A percentile compares a stretch with the other conserved stretches of the same genome.
These are phyloP conservation scores for Carex arenaria DNA, from an alignment of 202 grass and related monocot species.

Conservation along the genomic window DNA sequence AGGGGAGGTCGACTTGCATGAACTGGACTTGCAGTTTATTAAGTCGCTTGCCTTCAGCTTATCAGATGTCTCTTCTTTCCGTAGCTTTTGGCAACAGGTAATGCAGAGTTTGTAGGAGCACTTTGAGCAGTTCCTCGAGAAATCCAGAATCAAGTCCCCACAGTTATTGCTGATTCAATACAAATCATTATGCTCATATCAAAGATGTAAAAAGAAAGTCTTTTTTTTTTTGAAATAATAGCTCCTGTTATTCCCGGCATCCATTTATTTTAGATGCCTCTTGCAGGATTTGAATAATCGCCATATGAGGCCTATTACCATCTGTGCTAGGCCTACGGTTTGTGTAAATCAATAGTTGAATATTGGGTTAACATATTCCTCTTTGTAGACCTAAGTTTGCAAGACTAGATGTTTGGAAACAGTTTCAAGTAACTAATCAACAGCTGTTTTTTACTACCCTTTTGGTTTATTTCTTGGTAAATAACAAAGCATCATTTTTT, in stretches of 20 bases:
- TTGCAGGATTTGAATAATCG: no score
- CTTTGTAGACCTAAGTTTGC: neutral
- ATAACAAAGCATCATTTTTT: neutral
- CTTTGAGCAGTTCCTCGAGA: constrained; percentile 64
- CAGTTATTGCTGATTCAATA: constrained; percentile 78
- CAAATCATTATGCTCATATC: neutral
- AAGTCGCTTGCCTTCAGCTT: constrained; percentile 15
- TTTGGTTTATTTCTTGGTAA: neutral
- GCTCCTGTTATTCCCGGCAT: no score
- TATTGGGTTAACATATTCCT: neutral
- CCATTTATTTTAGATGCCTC: no score
- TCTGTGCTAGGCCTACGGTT: neutral
- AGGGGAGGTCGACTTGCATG: neutral
- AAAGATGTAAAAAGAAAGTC: neutral
- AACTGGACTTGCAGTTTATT: constrained; percentile 6
- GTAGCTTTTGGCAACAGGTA: constrained; percentile 68
- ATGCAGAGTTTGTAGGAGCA: constrained; percentile 62
- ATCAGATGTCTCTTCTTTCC: constrained; percentile 34
- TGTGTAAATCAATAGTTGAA: neutral
- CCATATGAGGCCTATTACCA: no score
- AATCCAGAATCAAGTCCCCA: constrained; percentile 37
- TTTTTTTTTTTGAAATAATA: neutral
- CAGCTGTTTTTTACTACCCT: neutral
- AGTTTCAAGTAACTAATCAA: neutral
- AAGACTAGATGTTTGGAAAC: neutral